These are phyloP conservation scores for Myriosclerotinia curreyana DNA, from an alignment of 2,329 filamentous ascomycete species.

Conservation along the genomic window DNA sequence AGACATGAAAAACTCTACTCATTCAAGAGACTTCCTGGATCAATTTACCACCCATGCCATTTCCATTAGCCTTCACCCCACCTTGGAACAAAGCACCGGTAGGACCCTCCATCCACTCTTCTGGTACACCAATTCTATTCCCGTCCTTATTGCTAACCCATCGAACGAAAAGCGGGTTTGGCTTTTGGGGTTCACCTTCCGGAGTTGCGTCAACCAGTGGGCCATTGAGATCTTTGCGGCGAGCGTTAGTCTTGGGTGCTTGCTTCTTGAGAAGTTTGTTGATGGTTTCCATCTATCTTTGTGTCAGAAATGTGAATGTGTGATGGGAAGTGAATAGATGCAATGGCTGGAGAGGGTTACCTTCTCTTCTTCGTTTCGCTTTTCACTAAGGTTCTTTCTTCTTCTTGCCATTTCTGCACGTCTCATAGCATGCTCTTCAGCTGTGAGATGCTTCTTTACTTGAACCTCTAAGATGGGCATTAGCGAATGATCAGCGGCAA, in stretches of 20 bases:
- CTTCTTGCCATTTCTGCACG: conserved; percentile 71
- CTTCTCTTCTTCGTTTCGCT: conserved; percentile 77
- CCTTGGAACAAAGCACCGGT: conserved; percentile 56
- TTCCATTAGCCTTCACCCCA: conserved; percentile 28
- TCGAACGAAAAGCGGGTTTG: conserved; percentile 62
- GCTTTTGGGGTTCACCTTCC: conserved; percentile 48
- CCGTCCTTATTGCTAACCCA: conserved; percentile 69
- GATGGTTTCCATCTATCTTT: conserved; percentile 75
- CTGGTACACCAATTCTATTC: conserved; percentile 60
- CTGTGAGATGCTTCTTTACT: conserved; percentile 69
- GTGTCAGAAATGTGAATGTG: neutral
- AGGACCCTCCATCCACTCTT: conserved; percentile 64
- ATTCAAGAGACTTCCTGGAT: conserved; percentile 38
- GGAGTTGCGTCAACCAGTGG: conserved; percentile 47
- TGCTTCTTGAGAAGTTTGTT: conserved; percentile 87
- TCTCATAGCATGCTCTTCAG: conserved; percentile 70
- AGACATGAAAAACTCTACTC: neutral
- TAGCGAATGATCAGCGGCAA: conserved; percentile 22
- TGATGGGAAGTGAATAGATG: neutral
- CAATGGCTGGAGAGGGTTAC: conserved; percentile 40
- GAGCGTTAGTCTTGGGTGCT: conserved; percentile 67
- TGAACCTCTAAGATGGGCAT: conserved; percentile 53
- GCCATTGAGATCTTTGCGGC: conserved; percentile 41
- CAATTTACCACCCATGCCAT: conserved; percentile 35
- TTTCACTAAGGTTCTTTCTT: conserved; percentile 71